A percentile compares a stretch with the other conserved stretches of the same genome.
Evolutionary conservation across 169 alveolate genomes (phyloP).

Genomic region (Amoebophrya sp.): DNA sequence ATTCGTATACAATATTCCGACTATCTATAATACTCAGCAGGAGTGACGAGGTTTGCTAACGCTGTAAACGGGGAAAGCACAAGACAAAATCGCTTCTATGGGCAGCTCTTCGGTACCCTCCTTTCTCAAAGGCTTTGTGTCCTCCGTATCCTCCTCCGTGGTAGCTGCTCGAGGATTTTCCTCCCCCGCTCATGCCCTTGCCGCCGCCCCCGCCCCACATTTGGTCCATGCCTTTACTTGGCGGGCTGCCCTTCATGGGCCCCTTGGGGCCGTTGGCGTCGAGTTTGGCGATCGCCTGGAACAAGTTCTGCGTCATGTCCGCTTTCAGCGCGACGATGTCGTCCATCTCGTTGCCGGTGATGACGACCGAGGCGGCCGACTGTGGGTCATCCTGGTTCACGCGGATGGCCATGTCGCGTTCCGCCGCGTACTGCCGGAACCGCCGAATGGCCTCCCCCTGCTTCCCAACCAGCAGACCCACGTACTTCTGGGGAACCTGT

Average conservation of each 20-base stretch:
- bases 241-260: too few species aligned
- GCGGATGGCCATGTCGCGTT: neutral
- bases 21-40: too few species aligned
- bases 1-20: too few species aligned
- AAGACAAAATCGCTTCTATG: neutral
- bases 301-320: neutral
- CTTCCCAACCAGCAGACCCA: neutral
- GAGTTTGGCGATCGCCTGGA: neutral
- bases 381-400: neutral
- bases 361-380: neutral
- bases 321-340: neutral
- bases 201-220: too few species aligned
- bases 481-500: neutral
- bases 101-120: neutral
- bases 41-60: too few species aligned
- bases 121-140: neutral
- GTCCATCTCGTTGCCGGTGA: neutral
- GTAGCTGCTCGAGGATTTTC: too few species aligned
- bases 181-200: too few species aligned
- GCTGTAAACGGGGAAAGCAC: too few species aligned
- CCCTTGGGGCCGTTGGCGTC: neutral
- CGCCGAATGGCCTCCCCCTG: neutral
- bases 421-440: neutral
- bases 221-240: too few species aligned
- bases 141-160: neutral